Evolutionary conservation across 768 basidiomycete genomes (phyloP), one percentile per base, ranked within the genome.

Genomic region (Xerocomellus chrysenteron): DNA sequence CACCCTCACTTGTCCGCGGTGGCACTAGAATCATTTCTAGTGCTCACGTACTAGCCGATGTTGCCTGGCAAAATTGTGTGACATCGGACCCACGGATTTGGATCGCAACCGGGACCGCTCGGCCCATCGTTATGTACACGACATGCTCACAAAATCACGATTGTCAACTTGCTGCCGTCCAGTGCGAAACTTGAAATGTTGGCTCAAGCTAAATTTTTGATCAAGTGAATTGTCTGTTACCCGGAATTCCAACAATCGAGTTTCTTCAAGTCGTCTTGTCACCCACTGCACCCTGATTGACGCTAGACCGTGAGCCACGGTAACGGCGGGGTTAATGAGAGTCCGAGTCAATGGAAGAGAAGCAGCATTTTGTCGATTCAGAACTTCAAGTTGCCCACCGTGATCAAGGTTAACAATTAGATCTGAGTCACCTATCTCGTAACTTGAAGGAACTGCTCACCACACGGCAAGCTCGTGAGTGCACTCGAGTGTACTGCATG

Each of bases 51-150:
- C 24, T 56, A 71, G 60, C 64, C 66, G 65, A 67, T 5, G 57
- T 58, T 60, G 54, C 60, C 55, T 60, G 62, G 48, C 50, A 57
- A 57, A 60, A 62, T 66, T 52, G 56, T 40, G 50, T 56, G 62
- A 56, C 46, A 46, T 36, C 35, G 35, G 41, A 35, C 41, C 53
- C 55, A 36, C 54, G 41, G 17, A 33, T 50, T 47, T 16, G 46
- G 47, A 24, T 21, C 21, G 21, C 21, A 21, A 21, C 21, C 21
- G 21, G 21, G 21, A 35, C 13, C 39, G 24, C 10, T 21, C 24
- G 37, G 19, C 24, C 26, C 5, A 11, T 14, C 35, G 14, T 46
- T 30, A 33, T 33, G 41, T 40, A 26, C 47, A 17, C 5, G 10
- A 35, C 9, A 21, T 19, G 13, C 24, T 11, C 30, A 32, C 52